Conservation (phyloP, 2,329 filamentous ascomycete species). For the Fusarium piperis region DNA sequence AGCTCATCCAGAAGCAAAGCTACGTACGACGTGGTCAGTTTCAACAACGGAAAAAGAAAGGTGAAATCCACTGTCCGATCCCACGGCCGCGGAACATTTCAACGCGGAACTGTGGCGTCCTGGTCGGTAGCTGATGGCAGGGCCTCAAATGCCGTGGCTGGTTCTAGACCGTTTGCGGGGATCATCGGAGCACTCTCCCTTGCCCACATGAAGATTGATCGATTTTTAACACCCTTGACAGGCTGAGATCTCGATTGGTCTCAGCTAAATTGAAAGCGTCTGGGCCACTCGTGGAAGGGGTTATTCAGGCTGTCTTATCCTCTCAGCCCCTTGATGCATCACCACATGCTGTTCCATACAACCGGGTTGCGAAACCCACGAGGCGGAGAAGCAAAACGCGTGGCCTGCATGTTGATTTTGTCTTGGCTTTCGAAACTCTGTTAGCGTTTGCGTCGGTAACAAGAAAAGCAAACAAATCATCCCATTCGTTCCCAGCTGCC, state of each 20-base stretch:
- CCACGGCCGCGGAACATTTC: neutral
- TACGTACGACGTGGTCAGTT: neutral
- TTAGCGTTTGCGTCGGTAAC: neutral
- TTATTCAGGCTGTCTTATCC: neutral
- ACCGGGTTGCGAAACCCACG: neutral
- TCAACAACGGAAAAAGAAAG: neutral
- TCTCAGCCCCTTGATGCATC: neutral
- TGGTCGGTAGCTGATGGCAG: constrained; percentile 3
- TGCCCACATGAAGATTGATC: neutral
- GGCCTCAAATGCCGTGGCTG: constrained; percentile 9
- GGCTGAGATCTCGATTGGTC: neutral
- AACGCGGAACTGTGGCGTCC: neutral
- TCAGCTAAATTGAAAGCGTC: neutral
- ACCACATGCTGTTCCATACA: neutral
- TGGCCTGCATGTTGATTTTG: neutral
- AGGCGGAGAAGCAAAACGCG: neutral
- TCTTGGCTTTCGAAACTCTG: neutral
- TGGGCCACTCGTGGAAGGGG: neutral
- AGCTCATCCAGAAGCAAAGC: neutral
- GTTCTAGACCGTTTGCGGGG: constrained; percentile 35
- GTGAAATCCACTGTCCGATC: neutral
- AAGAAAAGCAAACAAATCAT: neutral
- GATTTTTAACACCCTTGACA: neutral
- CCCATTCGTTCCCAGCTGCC: neutral
- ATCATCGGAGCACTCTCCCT: neutral